Evolutionary conservation across 2,329 filamentous ascomycete species (phyloP), one percentile per base, ranked within the genome.

Genomic region (Trichophyton simii): DNA sequence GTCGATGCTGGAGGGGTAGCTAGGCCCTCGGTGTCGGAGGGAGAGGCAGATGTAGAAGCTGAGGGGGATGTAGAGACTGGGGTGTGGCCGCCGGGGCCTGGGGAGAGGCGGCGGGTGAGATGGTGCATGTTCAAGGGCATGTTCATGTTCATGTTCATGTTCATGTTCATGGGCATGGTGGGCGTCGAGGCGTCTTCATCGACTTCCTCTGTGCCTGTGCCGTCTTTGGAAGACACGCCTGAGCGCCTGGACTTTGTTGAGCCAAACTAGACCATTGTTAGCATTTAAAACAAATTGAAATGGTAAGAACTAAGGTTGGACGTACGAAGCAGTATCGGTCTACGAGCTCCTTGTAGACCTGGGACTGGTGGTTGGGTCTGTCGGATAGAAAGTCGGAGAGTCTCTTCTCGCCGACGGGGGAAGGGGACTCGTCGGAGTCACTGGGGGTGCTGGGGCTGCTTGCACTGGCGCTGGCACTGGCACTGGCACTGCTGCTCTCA

Each of bases 301-400:
- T 3, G 22, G 41, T n/a, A 44, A 44, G 41, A 20, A 34, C 13
- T 34, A 34, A 15, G 28, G 11, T 11, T 7, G 13, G 82, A 95
- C 92, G 85, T 92, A 96, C 92, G 84, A 97, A 99, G 82, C 94
- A 99, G 82, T 96, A 99, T 80, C 95, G 96, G 80, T 95, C 91
- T 75, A 99, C 88, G 66, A 99, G 83, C 77, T 99, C 94, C 77
- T 95, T 89, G 74, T 99, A 97, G 63, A 92, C 91, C 63, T 89
- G 86, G 66, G 91, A 95, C 63, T 91, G 84, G 66, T 96, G 86
- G 70, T 83, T 80, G 52, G 86, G 85, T 70, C 87, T 84, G 69
- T 83, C 82, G 44, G 80, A 63, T 2, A 55, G 63, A 58, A 65
- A 46, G 31, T 65, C 61, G 4, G 52, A 60, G 13, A 59, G 55